Evolutionary conservation across 1,284 basidiomycete species (phyloP), one percentile per base, ranked within the genome.

Genomic region (Ustilago tritici): DNA sequence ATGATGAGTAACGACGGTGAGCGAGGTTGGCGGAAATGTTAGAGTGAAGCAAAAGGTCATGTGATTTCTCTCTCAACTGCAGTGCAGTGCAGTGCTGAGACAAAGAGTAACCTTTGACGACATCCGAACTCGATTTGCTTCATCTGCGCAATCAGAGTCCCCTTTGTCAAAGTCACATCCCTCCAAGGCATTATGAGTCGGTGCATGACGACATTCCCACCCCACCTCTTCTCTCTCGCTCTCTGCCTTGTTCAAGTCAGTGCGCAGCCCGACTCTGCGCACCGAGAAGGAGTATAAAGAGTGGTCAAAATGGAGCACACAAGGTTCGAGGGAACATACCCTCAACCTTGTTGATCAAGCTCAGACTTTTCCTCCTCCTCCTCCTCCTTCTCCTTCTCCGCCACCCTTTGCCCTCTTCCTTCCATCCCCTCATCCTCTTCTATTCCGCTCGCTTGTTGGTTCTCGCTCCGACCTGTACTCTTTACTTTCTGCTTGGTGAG

Each of bases 321-420:
- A 49, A 36, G 46, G 38, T 63, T 70, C 46, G 47, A 56, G 62
- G 68, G 62, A 2, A 31, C 31, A 61, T 34, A 28, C 69, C 64
- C 69, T 66, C 50, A 71, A 71, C 60, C 69, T 71, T 71, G 38
- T 56, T 56, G 55, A 65, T 57, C 56, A 69, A 69, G 56, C 50
- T 69, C 34, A 31, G 17, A 31, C 49, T 54, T 54, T 43, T 34
- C 19, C 34, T 40, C 28, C 23, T 19, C 23, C 59, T 40, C 12
- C 11, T 38, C 23, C n/a, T 34, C n/a, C 19, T 32, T 19, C 35
- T 40, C 36, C 19, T 41, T 12, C 41, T 8, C 17, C 23, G 40
- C 43, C 36, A 31, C 32, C 41, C 54, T 32, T 15, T 40, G 38
- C n/a, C 35, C 11, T 36, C 32, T 55, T 36, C 14, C 4, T 28